phyloP scores from a whole-genome alignment of 73 alveolate genomes.

The Uronychia binucleata region DNA sequence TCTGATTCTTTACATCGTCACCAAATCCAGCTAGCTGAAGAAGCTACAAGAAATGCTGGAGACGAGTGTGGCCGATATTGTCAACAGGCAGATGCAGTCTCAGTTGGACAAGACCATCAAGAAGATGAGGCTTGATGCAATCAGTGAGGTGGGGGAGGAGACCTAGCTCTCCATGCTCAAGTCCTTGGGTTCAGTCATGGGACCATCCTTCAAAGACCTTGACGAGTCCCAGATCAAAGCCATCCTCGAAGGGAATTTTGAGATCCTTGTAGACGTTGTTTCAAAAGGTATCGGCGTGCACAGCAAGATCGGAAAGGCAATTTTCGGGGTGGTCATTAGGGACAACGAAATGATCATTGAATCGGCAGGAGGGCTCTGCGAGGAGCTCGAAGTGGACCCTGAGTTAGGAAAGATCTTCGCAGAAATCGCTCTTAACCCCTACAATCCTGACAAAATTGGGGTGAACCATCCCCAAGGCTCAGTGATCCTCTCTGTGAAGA shows the following conservation, averaged over 20 bases:
- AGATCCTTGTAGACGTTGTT: not conserved
- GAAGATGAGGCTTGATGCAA: not conserved
- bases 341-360: not conserved
- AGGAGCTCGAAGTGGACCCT: conserved; percentile 9
- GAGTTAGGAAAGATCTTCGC: not conserved
- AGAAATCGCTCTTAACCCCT: conserved; percentile 26
- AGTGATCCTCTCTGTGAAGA: conserved; percentile 22
- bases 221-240: not conserved
- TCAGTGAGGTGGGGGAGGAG: not conserved
- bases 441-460: conserved; percentile 31
- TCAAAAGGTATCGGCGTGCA: conserved; percentile 7
- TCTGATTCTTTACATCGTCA: not conserved
- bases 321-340: conserved; percentile 4
- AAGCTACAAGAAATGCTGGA: not conserved
- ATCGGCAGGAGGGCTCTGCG: not conserved
- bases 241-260: conserved; percentile 8
- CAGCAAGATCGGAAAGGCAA: conserved; percentile 1
- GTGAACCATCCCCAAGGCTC: conserved; percentile 18
- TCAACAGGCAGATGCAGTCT: not conserved
- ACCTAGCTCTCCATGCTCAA: not conserved
- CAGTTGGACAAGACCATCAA: not conserved
- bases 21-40: not conserved
- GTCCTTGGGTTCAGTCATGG: not conserved
- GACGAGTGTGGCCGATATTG: not conserved
- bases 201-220: not conserved